These are phyloP conservation scores for Neopestalotiopsis clavispora DNA, from an alignment of 2,329 filamentous ascomycete genomes.

Conservation along the genomic window DNA sequence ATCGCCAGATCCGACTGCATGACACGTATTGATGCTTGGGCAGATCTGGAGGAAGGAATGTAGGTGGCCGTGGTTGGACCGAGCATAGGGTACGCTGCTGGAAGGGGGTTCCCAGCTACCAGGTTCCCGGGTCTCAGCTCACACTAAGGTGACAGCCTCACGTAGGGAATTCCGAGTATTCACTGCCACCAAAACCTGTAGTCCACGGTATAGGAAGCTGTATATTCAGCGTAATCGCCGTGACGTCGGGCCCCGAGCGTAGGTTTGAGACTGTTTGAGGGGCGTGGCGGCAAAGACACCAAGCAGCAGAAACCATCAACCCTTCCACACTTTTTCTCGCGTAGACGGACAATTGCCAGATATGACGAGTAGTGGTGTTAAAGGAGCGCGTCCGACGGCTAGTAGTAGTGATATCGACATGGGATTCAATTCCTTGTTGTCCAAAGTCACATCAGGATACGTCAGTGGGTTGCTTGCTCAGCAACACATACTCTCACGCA, in stretches of 20 bases:
- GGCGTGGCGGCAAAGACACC: neutral
- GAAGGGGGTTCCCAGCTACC: neutral
- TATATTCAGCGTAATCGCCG: neutral
- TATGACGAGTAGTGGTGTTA: neutral
- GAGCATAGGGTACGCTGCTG: neutral
- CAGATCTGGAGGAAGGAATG: neutral
- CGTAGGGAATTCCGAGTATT: neutral
- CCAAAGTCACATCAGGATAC: neutral
- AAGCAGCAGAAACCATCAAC: neutral
- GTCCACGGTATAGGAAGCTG: neutral
- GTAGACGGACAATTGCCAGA: neutral
- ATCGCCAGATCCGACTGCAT: slow-evolving; percentile 46
- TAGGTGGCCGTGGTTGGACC: neutral
- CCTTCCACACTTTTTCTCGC: neutral
- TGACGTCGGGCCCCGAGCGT: neutral
- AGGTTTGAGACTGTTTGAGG: neutral
- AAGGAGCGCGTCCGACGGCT: neutral
- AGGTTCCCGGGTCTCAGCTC: neutral
- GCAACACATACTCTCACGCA: neutral
- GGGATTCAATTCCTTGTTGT: neutral
- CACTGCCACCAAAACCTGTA: neutral
- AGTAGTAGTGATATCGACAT: neutral
- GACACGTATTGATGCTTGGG: slow-evolving; percentile 11
- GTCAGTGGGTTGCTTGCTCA: neutral
- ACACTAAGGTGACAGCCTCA: neutral